These are phyloP conservation scores for Aureobasidium melanogenum DNA, from an alignment of 2,329 filamentous ascomycete species.

Conservation along the genomic window DNA sequence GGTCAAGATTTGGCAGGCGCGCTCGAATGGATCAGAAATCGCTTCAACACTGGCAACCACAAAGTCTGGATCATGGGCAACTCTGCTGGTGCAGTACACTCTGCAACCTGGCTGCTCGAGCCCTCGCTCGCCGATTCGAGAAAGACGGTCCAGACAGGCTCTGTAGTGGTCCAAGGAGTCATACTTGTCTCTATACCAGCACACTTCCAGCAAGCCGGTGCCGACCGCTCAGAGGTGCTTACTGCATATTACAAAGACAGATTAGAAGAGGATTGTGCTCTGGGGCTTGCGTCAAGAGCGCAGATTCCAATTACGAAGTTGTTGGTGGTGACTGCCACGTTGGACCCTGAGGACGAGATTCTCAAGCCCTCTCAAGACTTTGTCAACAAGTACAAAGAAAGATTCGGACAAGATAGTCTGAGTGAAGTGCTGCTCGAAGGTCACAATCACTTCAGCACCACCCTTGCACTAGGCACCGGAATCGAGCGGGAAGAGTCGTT, in stretches of 20 bases:
- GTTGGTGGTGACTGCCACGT: constrained; percentile 19
- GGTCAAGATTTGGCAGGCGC: constrained; percentile 31
- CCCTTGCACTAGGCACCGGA: constrained; percentile 17
- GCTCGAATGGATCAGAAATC: constrained; percentile 28
- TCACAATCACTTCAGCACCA: constrained; percentile 23
- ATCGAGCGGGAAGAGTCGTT: constrained; percentile 20
- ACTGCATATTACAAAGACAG: constrained; percentile 19
- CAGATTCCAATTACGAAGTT: constrained; percentile 12
- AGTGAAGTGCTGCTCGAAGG: constrained; percentile 18
- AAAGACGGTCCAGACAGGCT: constrained; percentile 14
- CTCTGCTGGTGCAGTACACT: constrained; percentile 33
- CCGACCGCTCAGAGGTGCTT: constrained; percentile 14
- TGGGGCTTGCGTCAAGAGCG: constrained; percentile 14
- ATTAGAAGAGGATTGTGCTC: constrained; percentile 14
- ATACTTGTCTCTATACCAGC: constrained; percentile 21
- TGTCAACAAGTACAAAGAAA: constrained; percentile 17
- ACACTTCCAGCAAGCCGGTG: constrained; percentile 16
- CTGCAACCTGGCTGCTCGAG: constrained; percentile 29
- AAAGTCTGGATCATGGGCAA: constrained; percentile 33
- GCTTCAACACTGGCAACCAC: constrained; percentile 16
- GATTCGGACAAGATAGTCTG: constrained; percentile 14
- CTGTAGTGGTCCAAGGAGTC: constrained; percentile 16
- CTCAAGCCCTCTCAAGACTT: constrained; percentile 18
- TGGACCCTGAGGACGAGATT: constrained; percentile 22
- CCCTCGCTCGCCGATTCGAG: constrained; percentile 17